Evolutionary conservation across 148 eudicot genomes (phyloP), one percentile per base, ranked within the genome.

Genomic region (Arctostaphylos glauca): DNA sequence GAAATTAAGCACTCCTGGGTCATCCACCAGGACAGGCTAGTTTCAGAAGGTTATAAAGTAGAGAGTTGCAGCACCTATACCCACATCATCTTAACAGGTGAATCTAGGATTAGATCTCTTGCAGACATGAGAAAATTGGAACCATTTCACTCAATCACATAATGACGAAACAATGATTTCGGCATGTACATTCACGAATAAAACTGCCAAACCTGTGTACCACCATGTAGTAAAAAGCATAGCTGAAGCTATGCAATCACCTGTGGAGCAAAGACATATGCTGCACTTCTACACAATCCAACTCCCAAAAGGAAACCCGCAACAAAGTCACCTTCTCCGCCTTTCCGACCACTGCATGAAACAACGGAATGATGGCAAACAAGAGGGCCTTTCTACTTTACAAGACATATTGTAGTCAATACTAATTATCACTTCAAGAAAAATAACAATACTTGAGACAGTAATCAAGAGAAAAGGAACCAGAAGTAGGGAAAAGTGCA

Each of bases 201-300:
- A n/a, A 54, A 16, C 9, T 3, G 23, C 18, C 49, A 77, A 23
- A 77, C 58, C 14, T 31, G 23, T 53, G 15, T n/a, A 10, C 41
- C 48, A 48, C 77, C 8, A 66, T 46, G 66, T 2, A 60, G 4
- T 62, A 66, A 25, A 60, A 64, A 49, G 53, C 38, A 46, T 60
- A 9, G 49, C 12, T 5, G 14, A 66, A 72, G 54, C 67, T 15
- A 53, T 44, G 71, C 59, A 82, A 86, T 83, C 80, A 94, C 97
- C 97, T 94, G 95, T 67, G 98, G 98, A 85, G 97, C 97, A 89
- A 93, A 94, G 70, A 94, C 77, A 86, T 93, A 93, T 7, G 90
- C 94, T 76, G 93, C 85, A 79, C 95, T 91, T 84, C 97, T 97
- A 82, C 90, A 93, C 54, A 94, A 68, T n/a, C 94, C 98, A 84